Conservation (phyloP, 768 basidiomycete genomes). For the Phaffia australis region DNA sequence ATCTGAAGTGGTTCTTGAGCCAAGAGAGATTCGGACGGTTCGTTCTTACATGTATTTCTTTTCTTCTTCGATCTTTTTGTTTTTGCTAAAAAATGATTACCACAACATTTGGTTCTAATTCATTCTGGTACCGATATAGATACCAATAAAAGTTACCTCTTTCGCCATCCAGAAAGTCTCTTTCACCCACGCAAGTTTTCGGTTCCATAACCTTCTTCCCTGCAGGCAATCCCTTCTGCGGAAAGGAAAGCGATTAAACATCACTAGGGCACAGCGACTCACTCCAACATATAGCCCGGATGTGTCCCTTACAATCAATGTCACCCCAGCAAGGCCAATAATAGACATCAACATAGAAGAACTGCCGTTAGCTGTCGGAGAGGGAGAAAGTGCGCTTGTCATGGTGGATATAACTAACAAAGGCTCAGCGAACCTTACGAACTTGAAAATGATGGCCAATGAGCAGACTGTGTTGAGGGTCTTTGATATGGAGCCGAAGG, state of each 20-base stretch:
- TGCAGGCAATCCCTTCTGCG: conserved; percentile 54
- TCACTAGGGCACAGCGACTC: conserved; percentile 60
- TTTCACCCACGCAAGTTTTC: conserved; percentile 52
- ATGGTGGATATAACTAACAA: conserved; percentile 22
- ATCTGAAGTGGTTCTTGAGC: conserved; percentile 51
- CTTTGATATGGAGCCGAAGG: neutral
- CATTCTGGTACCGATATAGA: neutral
- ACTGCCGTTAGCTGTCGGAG: conserved; percentile 25
- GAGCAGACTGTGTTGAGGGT: conserved; percentile 14
- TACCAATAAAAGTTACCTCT: conserved; percentile 4
- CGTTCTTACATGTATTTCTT: neutral
- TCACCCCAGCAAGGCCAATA: conserved; percentile 57
- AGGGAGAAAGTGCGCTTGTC: conserved; percentile 40
- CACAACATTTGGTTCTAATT: neutral
- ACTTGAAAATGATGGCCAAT: conserved; percentile 22
- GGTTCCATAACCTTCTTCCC: conserved; percentile 53
- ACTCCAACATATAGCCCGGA: conserved; percentile 63
- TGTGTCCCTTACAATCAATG: conserved; percentile 48
- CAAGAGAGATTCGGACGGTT: conserved; percentile 49
- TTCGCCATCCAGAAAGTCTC: conserved; percentile 39
- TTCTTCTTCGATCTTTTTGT: neutral
- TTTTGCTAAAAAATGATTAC: neutral
- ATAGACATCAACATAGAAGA: conserved; percentile 40
- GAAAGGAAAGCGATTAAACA: conserved; percentile 66
- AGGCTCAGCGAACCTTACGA: conserved; percentile 11